Evolutionary conservation across 176 grass and related monocot genomes (phyloP).

Genomic region (Carex kokanica): DNA sequence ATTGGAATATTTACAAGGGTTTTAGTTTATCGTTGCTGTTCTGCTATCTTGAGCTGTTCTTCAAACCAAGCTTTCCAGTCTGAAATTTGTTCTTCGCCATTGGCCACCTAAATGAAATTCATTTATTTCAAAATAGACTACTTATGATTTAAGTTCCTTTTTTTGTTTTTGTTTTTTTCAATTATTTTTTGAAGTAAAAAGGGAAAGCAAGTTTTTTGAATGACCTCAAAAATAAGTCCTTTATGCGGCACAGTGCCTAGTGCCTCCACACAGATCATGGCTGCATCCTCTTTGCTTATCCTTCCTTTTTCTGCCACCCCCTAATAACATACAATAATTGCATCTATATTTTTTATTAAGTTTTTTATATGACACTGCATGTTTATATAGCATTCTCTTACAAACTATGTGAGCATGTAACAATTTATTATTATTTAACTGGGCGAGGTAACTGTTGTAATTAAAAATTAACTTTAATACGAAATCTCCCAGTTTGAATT

Average conservation of each 20-base stretch:
- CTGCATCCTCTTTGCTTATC: constrained; percentile 91
- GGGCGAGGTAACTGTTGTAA: not conserved
- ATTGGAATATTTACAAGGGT: not conserved
- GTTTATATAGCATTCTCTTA: not conserved
- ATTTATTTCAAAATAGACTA: constrained; percentile 17
- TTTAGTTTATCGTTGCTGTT: constrained; percentile 21
- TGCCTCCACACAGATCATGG: constrained; percentile 78
- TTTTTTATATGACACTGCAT: not conserved
- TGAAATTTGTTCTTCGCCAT: constrained; percentile 45
- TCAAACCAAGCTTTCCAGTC: constrained; percentile 69
- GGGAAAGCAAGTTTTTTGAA: not conserved
- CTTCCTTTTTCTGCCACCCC: constrained; percentile 65
- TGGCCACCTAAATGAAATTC: constrained; percentile 49
- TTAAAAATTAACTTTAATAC: not conserved
- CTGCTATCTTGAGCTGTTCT: constrained; percentile 33
- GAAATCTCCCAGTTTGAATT: not conserved
- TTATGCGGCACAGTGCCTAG: constrained; percentile 45
- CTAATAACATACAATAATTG: constrained; percentile 25
- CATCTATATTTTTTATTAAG: not conserved
- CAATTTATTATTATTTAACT: not conserved
- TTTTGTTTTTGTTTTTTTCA: not conserved
- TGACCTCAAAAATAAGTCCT: constrained; percentile 62
- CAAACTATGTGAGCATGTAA: too few species aligned
- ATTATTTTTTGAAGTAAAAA: not conserved
- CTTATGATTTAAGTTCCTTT: not conserved